These are phyloP conservation scores for Albizia julibrissin DNA, from an alignment of 306 rosid genomes.

Conservation along the genomic window DNA sequence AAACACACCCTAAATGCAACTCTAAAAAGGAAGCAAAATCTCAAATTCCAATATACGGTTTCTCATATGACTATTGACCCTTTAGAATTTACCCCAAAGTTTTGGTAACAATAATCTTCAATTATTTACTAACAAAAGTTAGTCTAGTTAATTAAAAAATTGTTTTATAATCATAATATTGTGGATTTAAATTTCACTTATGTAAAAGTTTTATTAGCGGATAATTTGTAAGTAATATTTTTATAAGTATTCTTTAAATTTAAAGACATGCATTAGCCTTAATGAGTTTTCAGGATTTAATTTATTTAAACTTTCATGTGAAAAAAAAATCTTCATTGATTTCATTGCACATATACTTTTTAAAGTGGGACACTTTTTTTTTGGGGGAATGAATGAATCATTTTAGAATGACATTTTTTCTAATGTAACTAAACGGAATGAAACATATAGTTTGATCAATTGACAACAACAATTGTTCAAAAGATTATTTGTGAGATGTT, in stretches of 20 bases:
- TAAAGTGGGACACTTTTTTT: neutral
- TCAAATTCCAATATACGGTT: neutral
- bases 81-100: neutral
- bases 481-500: too few relatives aligned
- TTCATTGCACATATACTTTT: neutral
- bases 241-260: too few relatives aligned
- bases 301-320: too few relatives aligned
- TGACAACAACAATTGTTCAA: neutral
- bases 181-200: too few relatives aligned
- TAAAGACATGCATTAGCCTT: too few relatives aligned
- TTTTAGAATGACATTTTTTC: too few relatives aligned
- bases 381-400: neutral
- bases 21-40: neutral
- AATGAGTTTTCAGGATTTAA: accelerated
- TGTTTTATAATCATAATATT: too few relatives aligned
- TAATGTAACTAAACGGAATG: neutral
- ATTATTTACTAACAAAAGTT: neutral
- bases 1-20: neutral
- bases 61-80: neutral
- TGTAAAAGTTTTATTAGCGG: too few relatives aligned
- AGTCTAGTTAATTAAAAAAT: accelerated
- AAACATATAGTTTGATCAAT: neutral
- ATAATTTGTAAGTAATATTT: too few relatives aligned
- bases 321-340: neutral
- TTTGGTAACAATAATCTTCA: neutral